Conservation (phyloP, 805 yeast species). For the Saccharomycopsis malanga region DNA sequence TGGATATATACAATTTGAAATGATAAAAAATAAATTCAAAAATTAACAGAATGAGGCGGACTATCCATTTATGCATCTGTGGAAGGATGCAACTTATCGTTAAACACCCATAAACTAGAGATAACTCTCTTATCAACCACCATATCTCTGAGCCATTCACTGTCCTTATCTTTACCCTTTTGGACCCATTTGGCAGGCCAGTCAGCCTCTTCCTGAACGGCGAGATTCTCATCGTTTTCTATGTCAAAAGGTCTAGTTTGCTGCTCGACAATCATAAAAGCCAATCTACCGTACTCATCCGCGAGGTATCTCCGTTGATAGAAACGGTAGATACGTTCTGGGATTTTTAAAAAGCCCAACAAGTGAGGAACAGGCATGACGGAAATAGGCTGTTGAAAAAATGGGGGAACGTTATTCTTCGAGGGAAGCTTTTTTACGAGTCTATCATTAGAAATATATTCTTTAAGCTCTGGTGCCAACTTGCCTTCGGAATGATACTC, state of each 20-base stretch:
- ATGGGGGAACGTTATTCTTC: conserved; percentile 40
- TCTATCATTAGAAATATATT: conserved; percentile 23
- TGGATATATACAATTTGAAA: too few species aligned
- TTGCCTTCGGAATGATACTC: conserved; percentile 44
- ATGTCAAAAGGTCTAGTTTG: conserved; percentile 47
- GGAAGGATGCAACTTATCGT: too few species aligned
- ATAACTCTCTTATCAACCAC: conserved; percentile 62
- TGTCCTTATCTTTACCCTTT: conserved; percentile 59
- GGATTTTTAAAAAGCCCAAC: conserved; percentile 71
- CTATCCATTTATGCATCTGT: not conserved
- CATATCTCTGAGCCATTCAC: conserved; percentile 86
- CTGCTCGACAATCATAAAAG: conserved; percentile 44
- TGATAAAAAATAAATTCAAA: too few species aligned
- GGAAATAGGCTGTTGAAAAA: conserved; percentile 70
- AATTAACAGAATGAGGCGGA: too few species aligned
- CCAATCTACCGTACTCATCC: conserved; percentile 51
- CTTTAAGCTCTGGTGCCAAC: conserved; percentile 54
- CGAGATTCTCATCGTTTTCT: conserved; percentile 33
- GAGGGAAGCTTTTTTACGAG: conserved; percentile 29
- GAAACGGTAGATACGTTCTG: conserved; percentile 68
- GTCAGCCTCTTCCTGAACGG: conserved; percentile 62
- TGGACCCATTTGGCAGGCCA: conserved; percentile 88
- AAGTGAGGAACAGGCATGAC: conserved; percentile 72
- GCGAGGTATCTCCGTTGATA: conserved; percentile 69
- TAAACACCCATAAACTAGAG: conserved; percentile 42